phyloP scores from a whole-genome alignment of 2,329 filamentous ascomycete species.

The Colletotrichum acutatum region DNA sequence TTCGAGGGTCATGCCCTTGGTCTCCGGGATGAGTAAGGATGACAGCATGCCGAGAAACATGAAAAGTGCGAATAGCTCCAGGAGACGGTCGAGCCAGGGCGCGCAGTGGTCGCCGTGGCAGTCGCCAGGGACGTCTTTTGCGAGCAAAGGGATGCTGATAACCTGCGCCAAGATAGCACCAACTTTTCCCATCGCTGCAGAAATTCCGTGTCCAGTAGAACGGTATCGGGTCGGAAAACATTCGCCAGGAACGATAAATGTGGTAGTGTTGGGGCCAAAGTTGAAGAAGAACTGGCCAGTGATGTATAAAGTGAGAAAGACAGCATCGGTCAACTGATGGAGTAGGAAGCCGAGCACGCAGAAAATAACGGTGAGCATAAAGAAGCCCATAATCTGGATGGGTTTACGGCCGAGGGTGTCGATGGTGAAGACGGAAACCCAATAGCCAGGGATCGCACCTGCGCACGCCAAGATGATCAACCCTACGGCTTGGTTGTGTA shows the following conservation, averaged over 20 bases:
- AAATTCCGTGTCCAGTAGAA: conserved; percentile 72
- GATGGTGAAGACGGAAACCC: conserved; percentile 78
- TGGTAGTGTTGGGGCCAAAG: conserved; percentile 73
- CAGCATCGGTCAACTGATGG: conserved; percentile 55
- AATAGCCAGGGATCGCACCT: conserved; percentile 83
- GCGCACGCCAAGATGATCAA: conserved; percentile 83
- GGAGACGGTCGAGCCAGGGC: conserved; percentile 76
- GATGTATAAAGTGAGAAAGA: conserved; percentile 71
- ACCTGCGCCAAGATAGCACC: conserved; percentile 75
- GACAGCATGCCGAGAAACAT: conserved; percentile 79
- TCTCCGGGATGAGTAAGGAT: conserved; percentile 81
- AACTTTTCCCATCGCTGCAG: conserved; percentile 74
- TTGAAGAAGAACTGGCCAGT: conserved; percentile 76
- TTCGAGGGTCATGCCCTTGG: conserved; percentile 79
- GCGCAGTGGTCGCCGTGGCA: conserved; percentile 61
- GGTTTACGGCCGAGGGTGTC: conserved; percentile 83
- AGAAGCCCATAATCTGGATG: conserved; percentile 74
- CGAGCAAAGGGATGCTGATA: conserved; percentile 71
- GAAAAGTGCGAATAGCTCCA: conserved; percentile 83
- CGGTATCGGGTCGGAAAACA: conserved; percentile 73
- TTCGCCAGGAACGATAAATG: conserved; percentile 73
- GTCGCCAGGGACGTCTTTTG: conserved; percentile 61
- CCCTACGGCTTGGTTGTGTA: conserved; percentile 79
- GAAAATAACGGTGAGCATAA: conserved; percentile 70
- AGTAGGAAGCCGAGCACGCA: conserved; percentile 71